phyloP scores from a whole-genome alignment of 768 basidiomycete genomes.

The Boletus bicolor region DNA sequence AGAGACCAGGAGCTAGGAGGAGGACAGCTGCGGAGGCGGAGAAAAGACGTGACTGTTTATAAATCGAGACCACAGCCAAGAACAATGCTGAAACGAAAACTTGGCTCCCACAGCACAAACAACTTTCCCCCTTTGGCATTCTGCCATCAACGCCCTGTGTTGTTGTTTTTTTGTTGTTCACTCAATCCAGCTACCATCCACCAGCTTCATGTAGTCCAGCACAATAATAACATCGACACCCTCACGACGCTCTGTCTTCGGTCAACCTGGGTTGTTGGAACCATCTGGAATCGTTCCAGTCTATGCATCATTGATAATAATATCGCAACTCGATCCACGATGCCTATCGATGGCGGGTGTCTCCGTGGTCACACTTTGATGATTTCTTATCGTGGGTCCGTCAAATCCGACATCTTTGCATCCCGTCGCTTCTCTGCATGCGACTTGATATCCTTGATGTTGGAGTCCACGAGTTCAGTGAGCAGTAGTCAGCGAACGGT shows the following conservation, averaged over 20 bases:
- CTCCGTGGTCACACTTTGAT: slow-evolving; percentile 11
- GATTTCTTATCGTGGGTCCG: neutral
- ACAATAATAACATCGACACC: slow-evolving; percentile 14
- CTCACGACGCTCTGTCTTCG: slow-evolving; percentile 3
- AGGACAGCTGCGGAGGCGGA: slow-evolving; percentile 5
- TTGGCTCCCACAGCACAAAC: slow-evolving; percentile 13
- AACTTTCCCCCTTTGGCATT: slow-evolving; percentile 11
- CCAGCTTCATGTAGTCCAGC: neutral
- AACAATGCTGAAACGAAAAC: slow-evolving; percentile 16
- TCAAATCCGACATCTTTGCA: neutral
- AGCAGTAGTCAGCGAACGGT: neutral
- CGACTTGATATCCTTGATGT: neutral
- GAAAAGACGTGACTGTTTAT: slow-evolving; percentile 11
- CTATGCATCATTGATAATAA: neutral
- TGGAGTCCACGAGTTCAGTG: neutral
- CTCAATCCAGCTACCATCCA: neutral
- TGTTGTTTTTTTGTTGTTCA: slow-evolving; percentile 12
- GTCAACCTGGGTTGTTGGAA: neutral
- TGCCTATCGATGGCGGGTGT: slow-evolving; percentile 9
- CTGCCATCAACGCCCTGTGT: slow-evolving; percentile 7
- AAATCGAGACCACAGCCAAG: slow-evolving; percentile 17
- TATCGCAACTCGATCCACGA: slow-evolving; percentile 18
- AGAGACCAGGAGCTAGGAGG: slow-evolving; percentile 11
- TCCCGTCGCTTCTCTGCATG: neutral
- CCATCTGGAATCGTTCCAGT: neutral